Evolutionary conservation across 2,329 filamentous ascomycete genomes (phyloP), one percentile per base, ranked within the genome.

Genomic region (Fusarium oligoseptatum): DNA sequence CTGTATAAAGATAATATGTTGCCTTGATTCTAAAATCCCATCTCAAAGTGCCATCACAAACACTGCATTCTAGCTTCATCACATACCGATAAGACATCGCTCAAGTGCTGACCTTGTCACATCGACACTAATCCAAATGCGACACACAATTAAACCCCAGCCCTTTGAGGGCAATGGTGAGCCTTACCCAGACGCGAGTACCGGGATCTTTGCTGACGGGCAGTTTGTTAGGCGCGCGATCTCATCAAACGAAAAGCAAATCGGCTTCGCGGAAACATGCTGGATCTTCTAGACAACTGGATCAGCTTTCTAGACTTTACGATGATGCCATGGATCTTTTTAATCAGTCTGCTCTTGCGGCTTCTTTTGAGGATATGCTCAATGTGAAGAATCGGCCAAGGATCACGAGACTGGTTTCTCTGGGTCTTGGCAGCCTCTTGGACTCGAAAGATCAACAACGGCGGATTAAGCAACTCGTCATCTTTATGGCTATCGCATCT

Each of bases 401-500:
- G 20, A 68, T 78, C 12, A 78, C 67, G 8, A 74, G 64, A 36
- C 66, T 68, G 3, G 62, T 78, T 4, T 78, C 76, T 10, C 36
- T 78, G 6, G 76, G 76, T 4, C 43, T 78, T 20, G 76, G 76
- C 36, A 78, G 74, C 14, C 36, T 78, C 4, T 27, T 69, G 1
- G 66, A 74, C 45, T 66, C 75, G 6, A 78, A 75, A 15, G 73
- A 78, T 48, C 76, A 78, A 29, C 64, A 65, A 24, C 76, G 76
- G 15, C 71, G 76, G 10, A 70, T 78, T 1, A 78, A 78, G 36
- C 76, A 78, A 58, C 66, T 78, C 5, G 76, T 75, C 3, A 67
- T 78, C 27, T 71, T 78, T 4, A 63, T 75, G 52, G 66, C 67
- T 4, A 70, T 78, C 20, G 66, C 73, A 12, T 76, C 74, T 6